Evolutionary conservation across 768 basidiomycete genomes (phyloP), one percentile per base, ranked within the genome.

Genomic region (Coprinopsis marcescibilis): DNA sequence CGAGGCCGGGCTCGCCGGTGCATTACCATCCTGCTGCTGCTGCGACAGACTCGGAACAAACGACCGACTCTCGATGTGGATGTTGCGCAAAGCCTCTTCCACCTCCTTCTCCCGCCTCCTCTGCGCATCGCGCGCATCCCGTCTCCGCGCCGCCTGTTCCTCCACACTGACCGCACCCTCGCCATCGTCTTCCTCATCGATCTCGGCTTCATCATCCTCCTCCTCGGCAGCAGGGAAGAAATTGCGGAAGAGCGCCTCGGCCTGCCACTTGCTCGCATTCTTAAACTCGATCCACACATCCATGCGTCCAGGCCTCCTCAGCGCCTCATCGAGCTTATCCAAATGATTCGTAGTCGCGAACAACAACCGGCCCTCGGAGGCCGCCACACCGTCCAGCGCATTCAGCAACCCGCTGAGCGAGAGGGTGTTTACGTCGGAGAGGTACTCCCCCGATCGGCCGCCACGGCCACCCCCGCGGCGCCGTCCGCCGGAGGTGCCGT

Each of bases 241-340:
- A 65, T 91, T 91, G 51, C 84, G 78, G 79, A 90, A 92, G 33
- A 92, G 73, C 17, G 80, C 80, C 63, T 91, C 86, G 1, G 88
- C 88, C 60, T 93, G 89, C 78, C 82, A 83, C 54, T 82, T 83
- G 50, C 80, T 84, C 26, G 91, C 85, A 51, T 87, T 83, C 70
- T 83, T 86, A 71, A 94, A 94, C 62, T 91, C 87, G 37, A 94
- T 76, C 82, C 88, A 89, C 6, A 95, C 87, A 57, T 94, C 92
- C 85, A 89, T 88, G 23, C 87, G 84, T 14, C 92, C 92, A 4
- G 92, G 89, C 44, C 92, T 83, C n/a, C 83, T 87, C 10, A 95
- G 78, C 0, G 92, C 92, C 3, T 90, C 88, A 55, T 95, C 92
- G 1, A 95, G 76, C 26, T 85, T 79, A 56, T 93, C 89, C n/a